Evolutionary conservation across 495 filamentous ascomycete genomes (phyloP), one percentile per base, ranked within the genome.

Genomic region (Annulohypoxylon bovei): DNA sequence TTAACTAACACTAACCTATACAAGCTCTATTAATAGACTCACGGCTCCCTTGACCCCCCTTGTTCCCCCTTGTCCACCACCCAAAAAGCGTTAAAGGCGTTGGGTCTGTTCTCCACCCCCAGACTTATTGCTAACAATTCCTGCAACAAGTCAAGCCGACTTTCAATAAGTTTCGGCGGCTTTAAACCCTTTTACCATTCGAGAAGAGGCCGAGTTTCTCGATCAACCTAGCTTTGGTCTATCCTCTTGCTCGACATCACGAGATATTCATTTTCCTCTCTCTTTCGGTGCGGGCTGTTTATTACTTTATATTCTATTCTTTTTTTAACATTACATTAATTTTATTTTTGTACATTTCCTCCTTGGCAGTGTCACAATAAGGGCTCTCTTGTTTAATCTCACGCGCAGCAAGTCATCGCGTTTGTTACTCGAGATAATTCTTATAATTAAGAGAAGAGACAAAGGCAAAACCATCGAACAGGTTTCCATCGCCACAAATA

Each of bases 321-420:
- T 46, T 33, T 47, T 67, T 56, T n/a, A n/a, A n/a, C n/a, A n/a
- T 56, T 71, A 22, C 53, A 63, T 68, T 72, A 65, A 72, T 72
- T 50, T 59, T 57, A 61, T 32, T 22, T 22, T 64, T 56, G 56
- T 71, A 63, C 58, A 71, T 54, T 66, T 44, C 32, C 18, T 40
- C 20, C 22, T 11, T 12, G 20, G 27, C 20, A 25, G 39, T 18
- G 12, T 22, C 33, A 56, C 32, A 56, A 39, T 50, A 52, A 64
- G 20, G 28, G 25, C 50, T 35, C 30, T 46, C 47, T 65, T 50
- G 40, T 65, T 18, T 30, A 39, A 57, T 39, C 54, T 67, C 32
- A 59, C 63, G 63, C 63, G 55, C 63, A 53, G 25, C 39, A n/a
- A 49, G 25, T 27, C 55, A 62, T 67, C 44, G 44, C 55, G 44